Evolutionary conservation across 164 flowering plant species (phyloP), one percentile per base, ranked within the genome.

Genomic region (Tetracentron sinense): DNA sequence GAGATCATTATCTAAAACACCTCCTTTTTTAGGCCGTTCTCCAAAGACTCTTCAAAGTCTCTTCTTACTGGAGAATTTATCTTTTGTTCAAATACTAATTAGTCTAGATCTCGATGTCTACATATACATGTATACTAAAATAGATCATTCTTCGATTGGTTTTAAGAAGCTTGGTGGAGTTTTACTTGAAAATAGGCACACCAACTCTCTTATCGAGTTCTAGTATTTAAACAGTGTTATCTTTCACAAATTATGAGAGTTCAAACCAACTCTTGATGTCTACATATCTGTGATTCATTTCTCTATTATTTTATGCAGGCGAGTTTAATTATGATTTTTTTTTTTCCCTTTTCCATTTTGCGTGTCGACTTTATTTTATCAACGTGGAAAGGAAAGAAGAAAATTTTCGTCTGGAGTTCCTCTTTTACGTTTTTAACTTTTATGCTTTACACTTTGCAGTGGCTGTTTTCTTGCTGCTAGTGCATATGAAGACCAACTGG

Each of bases 401-500:
- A 21, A 49, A 16, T 25, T 20, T 46, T 14, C 33, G 22, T 64
- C 25, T 44, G 31, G 16, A 30, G 21, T 56, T 64, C 54, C 25
- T n/a, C n/a, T 4, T 65, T 7, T 6, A 29, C 56, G 20, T 60
- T 31, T 66, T 67, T 68, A 47, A 68, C 57, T 64, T 62, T 28
- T 42, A 30, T 68, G 56, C 29, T 50, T 76, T 68, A 38, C 51
- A 47, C 42, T 72, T 56, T 73, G 53, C 89, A 94, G 97, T 74
- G 91, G 96, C 17, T 65, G 83, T 72, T 89, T 78, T 64, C 69
- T 91, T 62, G 99, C 99, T 73, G 88, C 74, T 54, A 79, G 93
- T 79, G 96, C 99, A 49, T 88, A 87, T 76, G 95, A 83, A 75
- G 85, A 83, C 49, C 84, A 58, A 30, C 58, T 94, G 77, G 95